These are phyloP conservation scores for Rhexocercosporidium sp. DNA, from an alignment of 2,329 filamentous ascomycete species.

Conservation along the genomic window DNA sequence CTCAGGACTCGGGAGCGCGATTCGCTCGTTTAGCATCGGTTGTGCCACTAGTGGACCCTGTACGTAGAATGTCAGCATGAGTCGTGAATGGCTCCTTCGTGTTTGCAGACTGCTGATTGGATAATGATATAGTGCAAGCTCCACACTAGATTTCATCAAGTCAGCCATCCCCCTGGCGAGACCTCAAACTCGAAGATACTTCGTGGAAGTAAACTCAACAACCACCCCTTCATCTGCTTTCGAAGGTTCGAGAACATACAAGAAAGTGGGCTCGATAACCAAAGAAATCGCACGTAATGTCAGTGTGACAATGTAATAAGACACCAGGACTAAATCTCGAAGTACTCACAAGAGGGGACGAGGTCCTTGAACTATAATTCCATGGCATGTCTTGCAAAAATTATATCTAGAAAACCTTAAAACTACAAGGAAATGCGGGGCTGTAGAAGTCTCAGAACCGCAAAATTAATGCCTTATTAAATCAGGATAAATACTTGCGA, in stretches of 20 bases:
- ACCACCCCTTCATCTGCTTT: background rate
- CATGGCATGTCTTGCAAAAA: too few species aligned
- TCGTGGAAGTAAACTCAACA: too few species aligned
- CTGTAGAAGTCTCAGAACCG: too few species aligned
- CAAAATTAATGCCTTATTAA: too few species aligned
- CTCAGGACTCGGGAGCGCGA: background rate
- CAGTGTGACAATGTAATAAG: too few species aligned
- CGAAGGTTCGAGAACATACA: background rate
- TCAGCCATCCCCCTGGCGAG: background rate
- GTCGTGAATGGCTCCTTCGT: conserved; percentile 4
- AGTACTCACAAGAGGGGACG: too few species aligned
- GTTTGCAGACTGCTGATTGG: background rate
- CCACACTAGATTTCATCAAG: background rate
- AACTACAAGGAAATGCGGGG: too few species aligned
- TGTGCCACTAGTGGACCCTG: background rate
- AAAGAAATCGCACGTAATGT: too few species aligned
- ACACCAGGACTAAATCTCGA: too few species aligned
- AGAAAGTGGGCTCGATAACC: background rate
- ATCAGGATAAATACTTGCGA: too few species aligned
- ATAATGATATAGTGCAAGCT: background rate
- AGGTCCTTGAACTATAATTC: too few species aligned
- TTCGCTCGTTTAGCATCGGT: background rate
- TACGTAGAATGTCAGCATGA: background rate
- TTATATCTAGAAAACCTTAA: too few species aligned
- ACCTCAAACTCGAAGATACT: background rate